phyloP scores from a whole-genome alignment of 2,329 filamentous ascomycete genomes.

The Diaporthe capsici region DNA sequence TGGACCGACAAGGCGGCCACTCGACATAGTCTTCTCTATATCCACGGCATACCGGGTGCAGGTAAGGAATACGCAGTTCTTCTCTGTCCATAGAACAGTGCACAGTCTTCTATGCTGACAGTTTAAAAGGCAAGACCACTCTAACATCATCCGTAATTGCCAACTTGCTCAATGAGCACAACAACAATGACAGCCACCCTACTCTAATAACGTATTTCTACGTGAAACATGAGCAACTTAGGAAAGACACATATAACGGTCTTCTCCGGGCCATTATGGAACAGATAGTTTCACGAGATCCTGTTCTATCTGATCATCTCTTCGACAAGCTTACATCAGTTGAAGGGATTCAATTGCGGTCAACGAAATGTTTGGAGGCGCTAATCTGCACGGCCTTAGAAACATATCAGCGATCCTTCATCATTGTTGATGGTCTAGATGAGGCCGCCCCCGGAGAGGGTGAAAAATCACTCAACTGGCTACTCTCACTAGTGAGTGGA shows the following conservation, averaged over 20 bases:
- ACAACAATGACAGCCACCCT: not conserved
- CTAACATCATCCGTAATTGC: not conserved
- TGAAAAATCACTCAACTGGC: not conserved
- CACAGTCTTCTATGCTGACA: not conserved
- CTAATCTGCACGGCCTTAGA: not conserved
- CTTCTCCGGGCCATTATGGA: slow-evolving; percentile 9
- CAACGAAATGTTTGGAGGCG: not conserved
- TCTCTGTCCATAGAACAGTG: not conserved
- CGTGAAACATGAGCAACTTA: slow-evolving; percentile 4
- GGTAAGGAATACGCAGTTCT: not conserved
- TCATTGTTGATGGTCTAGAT: slow-evolving; percentile 10
- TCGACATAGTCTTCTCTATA: not conserved
- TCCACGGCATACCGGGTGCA: slow-evolving; percentile 23
- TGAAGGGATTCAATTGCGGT: slow-evolving; percentile 1
- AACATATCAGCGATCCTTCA: not conserved
- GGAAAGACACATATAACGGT: not conserved
- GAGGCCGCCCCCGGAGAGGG: not conserved
- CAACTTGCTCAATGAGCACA: not conserved
- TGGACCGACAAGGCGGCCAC: not conserved
- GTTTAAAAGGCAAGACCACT: slow-evolving; percentile 10
- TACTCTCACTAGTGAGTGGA: not conserved
- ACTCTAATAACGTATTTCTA: not conserved
- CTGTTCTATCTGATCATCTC: not conserved
- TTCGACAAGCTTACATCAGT: not conserved
- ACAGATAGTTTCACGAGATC: not conserved